Percentiles rank a stretch among this genome's conserved stretches.
phyloP scores from a whole-genome alignment of 2,329 filamentous ascomycete genomes.

The Verruconis gallopava region DNA sequence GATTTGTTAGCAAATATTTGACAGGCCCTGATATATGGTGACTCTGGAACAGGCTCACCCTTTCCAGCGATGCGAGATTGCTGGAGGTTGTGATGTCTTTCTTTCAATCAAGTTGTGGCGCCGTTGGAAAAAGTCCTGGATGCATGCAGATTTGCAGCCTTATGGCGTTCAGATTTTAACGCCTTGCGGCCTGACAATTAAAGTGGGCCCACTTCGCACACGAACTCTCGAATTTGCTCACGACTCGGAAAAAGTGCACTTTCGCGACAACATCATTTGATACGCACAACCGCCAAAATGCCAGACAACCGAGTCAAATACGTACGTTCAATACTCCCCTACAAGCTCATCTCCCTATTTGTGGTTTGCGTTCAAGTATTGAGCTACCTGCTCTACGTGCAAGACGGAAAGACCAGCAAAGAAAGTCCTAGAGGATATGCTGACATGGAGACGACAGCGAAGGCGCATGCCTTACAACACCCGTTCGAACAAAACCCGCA shows the following conservation, averaged over 20 bases:
- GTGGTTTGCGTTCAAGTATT: neutral
- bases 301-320: conserved; percentile 9
- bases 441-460: conserved; percentile 5
- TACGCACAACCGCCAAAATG: conserved; percentile 5
- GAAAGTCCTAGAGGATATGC: neutral
- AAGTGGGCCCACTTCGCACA: too few species aligned
- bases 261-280: conserved; percentile 6
- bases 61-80: neutral
- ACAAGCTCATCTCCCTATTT: neutral
- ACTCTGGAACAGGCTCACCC: neutral
- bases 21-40: neutral
- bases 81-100: neutral
- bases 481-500: conserved; percentile 88
- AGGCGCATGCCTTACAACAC: conserved; percentile 63
- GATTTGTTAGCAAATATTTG: neutral
- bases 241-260: neutral
- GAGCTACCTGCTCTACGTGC: neutral
- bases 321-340: conserved; percentile 1
- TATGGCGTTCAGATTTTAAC: too few species aligned
- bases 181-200: too few species aligned
- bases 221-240: neutral
- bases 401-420: neutral
- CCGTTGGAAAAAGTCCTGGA: too few species aligned
- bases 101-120: too few species aligned
- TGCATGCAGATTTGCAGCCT: too few species aligned